Evolutionary conservation across 192 early-diverging fungal species (phyloP), one percentile per base, ranked within the genome.

Genomic region (Coemansia sp.): DNA sequence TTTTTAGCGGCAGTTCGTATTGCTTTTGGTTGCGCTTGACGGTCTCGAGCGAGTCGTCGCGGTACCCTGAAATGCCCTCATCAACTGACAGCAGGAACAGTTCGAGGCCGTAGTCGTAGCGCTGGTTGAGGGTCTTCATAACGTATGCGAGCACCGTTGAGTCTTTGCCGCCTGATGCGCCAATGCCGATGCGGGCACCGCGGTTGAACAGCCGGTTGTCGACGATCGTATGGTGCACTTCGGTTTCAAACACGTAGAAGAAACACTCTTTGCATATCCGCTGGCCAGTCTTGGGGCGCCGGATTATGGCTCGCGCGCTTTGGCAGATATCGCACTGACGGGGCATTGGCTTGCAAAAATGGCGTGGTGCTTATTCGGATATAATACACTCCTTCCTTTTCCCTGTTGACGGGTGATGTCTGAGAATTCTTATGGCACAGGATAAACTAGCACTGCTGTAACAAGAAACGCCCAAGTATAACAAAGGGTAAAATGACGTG

Each of bases 21-120:
- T 99, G 94, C 57, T 90, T 79, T 63, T 94, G 86, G 73, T 99
- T 99, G 50, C 95, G 79, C 69, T 98, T 96, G 35, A 99, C 97
- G 0, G 97, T 99, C 82, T 95, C 94, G 7, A 99, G 83, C 15
- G 95, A 97, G 71, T 99, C 97, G 79, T 99, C 97, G 64, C 97
- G 82, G 67, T 99, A 99, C 21, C 97, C 97, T 2, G 91, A 87
- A 60, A 99, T 99, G 15, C 97, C 97, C 82, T 99, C 97, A 76
- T 99, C 97, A 29, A 99, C 87, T 1, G 94, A 96, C 3, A 99
- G 75, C n/a, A 99, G 73, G 54, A 86, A 92, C 47, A 98, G 82
- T 54, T 97, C 89, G 6, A 98, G 83, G 0, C 92, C 94, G 70
- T 98, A 98, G 63, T 88, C 65, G 78, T 98, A 87, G 37, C 94